Evolutionary conservation across 2,329 filamentous ascomycete genomes (phyloP), one percentile per base, ranked within the genome.

Genomic region (Albophoma yamanashiensis): DNA sequence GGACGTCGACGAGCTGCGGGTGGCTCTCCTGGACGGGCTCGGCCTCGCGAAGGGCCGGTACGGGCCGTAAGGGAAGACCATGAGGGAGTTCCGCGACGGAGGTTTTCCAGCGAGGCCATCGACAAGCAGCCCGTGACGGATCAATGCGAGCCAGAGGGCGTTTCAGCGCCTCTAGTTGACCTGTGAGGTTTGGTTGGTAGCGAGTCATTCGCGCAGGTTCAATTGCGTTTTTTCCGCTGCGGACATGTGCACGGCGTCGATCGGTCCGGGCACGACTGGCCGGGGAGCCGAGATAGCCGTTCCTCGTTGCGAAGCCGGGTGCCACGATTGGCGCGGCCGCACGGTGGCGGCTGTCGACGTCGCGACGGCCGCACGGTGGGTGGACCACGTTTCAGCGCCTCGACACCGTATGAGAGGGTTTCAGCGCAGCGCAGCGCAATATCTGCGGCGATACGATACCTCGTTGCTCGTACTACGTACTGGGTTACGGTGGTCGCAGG

Each of bases 21-120:
- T 25, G 38, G 15, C 40, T n/a, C 50, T 60, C 20, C 22, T 59
- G 39, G 52, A 57, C 22, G 45, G 15, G 22, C 47, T 63, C 7
- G 50, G 53, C n/a, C 45, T 63, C 0, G 20, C 36, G 0, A 55
- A 52, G 38, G 55, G 59, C 22, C 59, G 53, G 57, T 52, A 52
- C n/a, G 20, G 9, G 7, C 38, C 55, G 4, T 62, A 55, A 60
- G 57, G 47, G 4, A 43, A 14, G 9, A 58, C 60, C 15, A 22
- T 63, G 12, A 38, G 53, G 3, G 58, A 63, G 57, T 60, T 59
- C 47, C 39, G 40, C 11, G 20, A 25, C 4, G 61, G 56, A 3
- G 52, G 56, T 4, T n/a, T n/a, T n/a, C n/a, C 27, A 31, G 27
- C 27, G 27, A 53, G 15, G 43, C 52, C 31, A 58, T 64, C 22